Evolutionary conservation across 2,329 filamentous ascomycete species (phyloP).

Genomic region (Colletotrichum karsti): DNA sequence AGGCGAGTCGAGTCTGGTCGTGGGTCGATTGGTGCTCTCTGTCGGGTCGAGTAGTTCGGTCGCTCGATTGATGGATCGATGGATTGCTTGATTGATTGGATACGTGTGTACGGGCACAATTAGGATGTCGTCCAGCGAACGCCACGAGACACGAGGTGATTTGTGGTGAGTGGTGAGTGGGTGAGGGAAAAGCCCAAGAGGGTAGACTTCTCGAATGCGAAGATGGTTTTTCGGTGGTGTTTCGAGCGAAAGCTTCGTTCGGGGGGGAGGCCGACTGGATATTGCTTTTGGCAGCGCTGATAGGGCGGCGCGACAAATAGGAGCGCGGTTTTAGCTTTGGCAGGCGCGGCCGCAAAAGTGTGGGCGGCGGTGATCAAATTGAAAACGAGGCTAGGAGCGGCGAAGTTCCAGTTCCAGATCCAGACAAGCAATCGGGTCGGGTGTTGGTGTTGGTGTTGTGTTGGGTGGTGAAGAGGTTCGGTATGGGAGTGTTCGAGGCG

Average conservation of each 20-base stretch:
- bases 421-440: constrained; percentile 18
- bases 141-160: constrained; percentile 17
- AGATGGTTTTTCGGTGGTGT: constrained; percentile 25
- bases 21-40: not conserved
- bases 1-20: not conserved
- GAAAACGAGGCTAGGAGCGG: constrained; percentile 25
- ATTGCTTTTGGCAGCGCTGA: constrained; percentile 19
- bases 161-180: not conserved
- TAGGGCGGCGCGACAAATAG: constrained; percentile 21
- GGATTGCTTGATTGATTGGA: not conserved
- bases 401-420: constrained; percentile 26
- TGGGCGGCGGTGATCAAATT: constrained; percentile 27
- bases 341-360: constrained; percentile 26
- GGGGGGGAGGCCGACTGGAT: constrained; percentile 13
- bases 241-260: constrained; percentile 27
- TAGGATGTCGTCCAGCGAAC: constrained; percentile 28
- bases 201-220: constrained; percentile 27
- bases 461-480: not conserved
- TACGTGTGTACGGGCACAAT: constrained; percentile 11
- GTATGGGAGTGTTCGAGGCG: not conserved
- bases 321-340: constrained; percentile 27
- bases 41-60: constrained; percentile 9
- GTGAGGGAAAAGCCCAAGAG: constrained; percentile 16
- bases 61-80: not conserved
- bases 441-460: not conserved